Evolutionary conservation across 495 filamentous ascomycete species (phyloP), one percentile per base, ranked within the genome.

Genomic region (Xylaria intraflava): DNA sequence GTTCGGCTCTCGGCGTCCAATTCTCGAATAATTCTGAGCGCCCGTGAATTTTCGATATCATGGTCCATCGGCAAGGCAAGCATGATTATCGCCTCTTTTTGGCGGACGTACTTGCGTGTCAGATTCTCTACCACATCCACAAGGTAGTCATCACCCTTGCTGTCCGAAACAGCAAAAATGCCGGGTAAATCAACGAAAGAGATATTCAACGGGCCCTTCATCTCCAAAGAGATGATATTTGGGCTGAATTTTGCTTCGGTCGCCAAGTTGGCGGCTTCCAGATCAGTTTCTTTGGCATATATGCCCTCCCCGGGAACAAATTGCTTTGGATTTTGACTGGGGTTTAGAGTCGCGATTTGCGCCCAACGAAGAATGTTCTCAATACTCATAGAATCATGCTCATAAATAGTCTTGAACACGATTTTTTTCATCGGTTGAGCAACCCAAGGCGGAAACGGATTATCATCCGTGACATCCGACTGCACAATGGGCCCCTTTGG

Each of bases 171-270:
- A 42, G 79, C 79, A 54, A 91, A 87, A 1, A 90, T 78, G 0
- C 88, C 88, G 0, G 88, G 88, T 0, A 91, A 69, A 57, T 93
- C 88, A 57, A 83, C 88, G 54, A 93, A 88, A 0, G 82, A 84
- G 0, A 91, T 63, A 19, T 82, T 78, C 0, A 84, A 71, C 0
- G 84, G 83, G 0, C 78, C 84, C 0, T 78, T 79, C 12, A 93
- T 86, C 24, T 88, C 81, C 0, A 93, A 57, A 0, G 77, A 73
- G 0, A 93, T 77, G 0, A 87, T 71, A 45, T 93, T 93, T 0
- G 87, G 87, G 0, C 81, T 84, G 55, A 91, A 91, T 9, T 84
- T 79, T 0, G 81, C 81, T 19, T 81, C 63, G 1, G 65, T 44
- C 3, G 47, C 33, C 5, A 24, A 38, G 39, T 61, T 65, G 5